Evolutionary conservation across 2,329 filamentous ascomycete species (phyloP).

Genomic region (Biscogniauxia mediterranea): DNA sequence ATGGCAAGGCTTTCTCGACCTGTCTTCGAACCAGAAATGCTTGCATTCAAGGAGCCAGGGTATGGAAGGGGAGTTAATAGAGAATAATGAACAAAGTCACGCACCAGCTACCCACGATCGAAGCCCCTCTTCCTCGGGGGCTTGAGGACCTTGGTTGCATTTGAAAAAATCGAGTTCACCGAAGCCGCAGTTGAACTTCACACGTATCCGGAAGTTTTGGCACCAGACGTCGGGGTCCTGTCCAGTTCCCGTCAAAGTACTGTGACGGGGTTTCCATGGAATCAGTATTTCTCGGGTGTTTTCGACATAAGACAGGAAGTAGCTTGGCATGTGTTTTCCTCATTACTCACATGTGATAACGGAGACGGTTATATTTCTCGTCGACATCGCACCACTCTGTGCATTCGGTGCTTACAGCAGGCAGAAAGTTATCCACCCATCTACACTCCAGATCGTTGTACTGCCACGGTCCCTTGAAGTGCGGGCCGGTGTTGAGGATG

Average conservation of each 20-base stretch:
- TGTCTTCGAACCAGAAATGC: too few relatives aligned
- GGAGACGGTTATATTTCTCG: slow-evolving; percentile 7
- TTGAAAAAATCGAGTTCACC: slow-evolving; percentile 10
- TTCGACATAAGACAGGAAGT: background rate
- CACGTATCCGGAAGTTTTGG: slow-evolving; percentile 13
- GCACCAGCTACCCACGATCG: slow-evolving; percentile 2
- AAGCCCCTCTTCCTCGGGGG: slow-evolving; percentile 1
- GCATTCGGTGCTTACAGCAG: slow-evolving; percentile 10
- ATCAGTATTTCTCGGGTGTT: slow-evolving; percentile 2
- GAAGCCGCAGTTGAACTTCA: slow-evolving; percentile 12
- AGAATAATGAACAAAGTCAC: too few relatives aligned
- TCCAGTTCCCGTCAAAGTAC: slow-evolving; percentile 15
- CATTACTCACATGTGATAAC: slow-evolving; percentile 19
- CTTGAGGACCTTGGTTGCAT: slow-evolving; percentile 8
- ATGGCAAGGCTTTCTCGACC: background rate
- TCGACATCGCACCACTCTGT: slow-evolving; percentile 19
- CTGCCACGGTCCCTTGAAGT: slow-evolving; percentile 6
- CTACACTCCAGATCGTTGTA: slow-evolving; percentile 12
- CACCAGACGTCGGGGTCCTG: slow-evolving; percentile 15
- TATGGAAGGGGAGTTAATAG: too few relatives aligned
- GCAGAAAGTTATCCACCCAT: slow-evolving; percentile 11
- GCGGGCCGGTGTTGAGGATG: too few relatives aligned
- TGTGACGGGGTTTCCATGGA: background rate
- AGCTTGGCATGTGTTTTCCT: background rate
- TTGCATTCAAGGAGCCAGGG: too few relatives aligned